These are phyloP conservation scores for Tieghemostelium lacteum DNA, from an alignment of 78 protist species.

Conservation along the genomic window DNA sequence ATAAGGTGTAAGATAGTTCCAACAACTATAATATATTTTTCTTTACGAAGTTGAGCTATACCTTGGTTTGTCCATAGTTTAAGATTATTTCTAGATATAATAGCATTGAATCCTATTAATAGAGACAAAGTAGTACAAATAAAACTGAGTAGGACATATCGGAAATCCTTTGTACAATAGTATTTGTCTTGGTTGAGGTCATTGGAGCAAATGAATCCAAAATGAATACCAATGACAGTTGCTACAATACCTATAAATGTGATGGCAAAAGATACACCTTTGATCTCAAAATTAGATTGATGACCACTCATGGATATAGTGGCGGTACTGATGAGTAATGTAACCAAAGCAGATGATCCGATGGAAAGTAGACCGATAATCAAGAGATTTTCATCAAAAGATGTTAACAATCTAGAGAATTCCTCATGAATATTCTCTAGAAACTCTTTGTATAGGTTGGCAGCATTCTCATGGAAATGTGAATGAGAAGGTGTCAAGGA, in stretches of 20 bases:
- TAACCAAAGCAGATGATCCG: conserved; percentile 68
- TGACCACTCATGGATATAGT: conserved; percentile 39
- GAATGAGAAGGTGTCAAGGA: conserved; percentile 39
- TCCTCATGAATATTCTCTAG: conserved; percentile 25
- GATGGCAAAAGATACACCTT: conserved; percentile 45
- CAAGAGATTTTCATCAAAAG: conserved; percentile 47
- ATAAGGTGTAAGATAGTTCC: conserved; percentile 66
- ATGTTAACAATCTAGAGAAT: conserved; percentile 14
- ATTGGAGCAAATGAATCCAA: conserved; percentile 11
- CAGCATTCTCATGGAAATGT: conserved; percentile 46
- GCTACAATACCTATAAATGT: conserved; percentile 13
- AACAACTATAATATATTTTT: conserved; percentile 46
- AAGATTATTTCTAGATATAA: conserved; percentile 15
- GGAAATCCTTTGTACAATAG: conserved; percentile 42
- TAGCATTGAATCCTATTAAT: conserved; percentile 57
- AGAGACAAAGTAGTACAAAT: conserved; percentile 32
- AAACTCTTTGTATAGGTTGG: conserved; percentile 24
- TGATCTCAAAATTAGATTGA: conserved; percentile 8
- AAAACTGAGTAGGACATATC: conserved; percentile 34
- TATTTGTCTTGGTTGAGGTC: background rate
- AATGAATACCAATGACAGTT: conserved; percentile 18
- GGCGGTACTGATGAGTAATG: conserved; percentile 29
- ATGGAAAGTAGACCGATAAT: conserved; percentile 47
- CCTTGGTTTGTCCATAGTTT: conserved; percentile 10
- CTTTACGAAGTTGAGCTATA: conserved; percentile 36